Evolutionary conservation across 805 yeast genomes (phyloP).

Genomic region (Candida patagonica): DNA sequence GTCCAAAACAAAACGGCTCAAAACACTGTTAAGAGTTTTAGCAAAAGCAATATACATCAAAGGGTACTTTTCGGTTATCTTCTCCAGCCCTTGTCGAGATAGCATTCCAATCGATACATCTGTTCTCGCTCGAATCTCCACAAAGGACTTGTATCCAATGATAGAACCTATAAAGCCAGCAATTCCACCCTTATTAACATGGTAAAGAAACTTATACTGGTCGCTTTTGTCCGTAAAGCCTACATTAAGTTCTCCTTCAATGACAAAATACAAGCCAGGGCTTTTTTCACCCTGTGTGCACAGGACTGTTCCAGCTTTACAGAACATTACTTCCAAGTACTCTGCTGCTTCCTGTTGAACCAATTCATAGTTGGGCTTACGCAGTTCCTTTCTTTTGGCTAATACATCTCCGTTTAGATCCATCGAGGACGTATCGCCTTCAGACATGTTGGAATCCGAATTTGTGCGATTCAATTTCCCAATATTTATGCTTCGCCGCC

Average conservation of each 20-base stretch:
- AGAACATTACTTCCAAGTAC: slow-evolving; percentile 45
- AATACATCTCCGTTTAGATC: slow-evolving; percentile 3
- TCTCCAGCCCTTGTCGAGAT: slow-evolving; percentile 52
- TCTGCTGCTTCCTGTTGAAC: slow-evolving; percentile 21
- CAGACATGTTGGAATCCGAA: slow-evolving; percentile 5
- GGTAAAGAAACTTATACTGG: slow-evolving; percentile 33
- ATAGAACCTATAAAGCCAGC: slow-evolving; percentile 82
- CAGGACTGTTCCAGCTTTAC: slow-evolving; percentile 44
- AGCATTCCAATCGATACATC: slow-evolving; percentile 65
- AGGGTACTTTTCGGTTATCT: slow-evolving; percentile 65
- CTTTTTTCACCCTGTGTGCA: slow-evolving; percentile 57
- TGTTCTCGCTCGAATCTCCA: slow-evolving; percentile 52
- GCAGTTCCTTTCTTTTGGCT: not conserved
- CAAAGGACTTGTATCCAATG: slow-evolving; percentile 71
- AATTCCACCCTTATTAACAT: slow-evolving; percentile 66
- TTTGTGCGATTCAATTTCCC: slow-evolving; percentile 2
- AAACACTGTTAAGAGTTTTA: slow-evolving; percentile 51
- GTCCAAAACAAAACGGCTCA: slow-evolving; percentile 58
- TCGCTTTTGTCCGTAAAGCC: slow-evolving; percentile 32
- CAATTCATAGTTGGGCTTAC: slow-evolving; percentile 6
- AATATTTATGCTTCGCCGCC: too few relatives aligned
- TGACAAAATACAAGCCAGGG: slow-evolving; percentile 70
- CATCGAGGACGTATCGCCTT: slow-evolving; percentile 3
- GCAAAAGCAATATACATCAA: slow-evolving; percentile 72
- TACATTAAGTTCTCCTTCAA: slow-evolving; percentile 70